Percentiles rank a stretch among this genome's conserved stretches.
phyloP scores from a whole-genome alignment of 495 filamentous ascomycete species.

The Neurospora sublineolata region DNA sequence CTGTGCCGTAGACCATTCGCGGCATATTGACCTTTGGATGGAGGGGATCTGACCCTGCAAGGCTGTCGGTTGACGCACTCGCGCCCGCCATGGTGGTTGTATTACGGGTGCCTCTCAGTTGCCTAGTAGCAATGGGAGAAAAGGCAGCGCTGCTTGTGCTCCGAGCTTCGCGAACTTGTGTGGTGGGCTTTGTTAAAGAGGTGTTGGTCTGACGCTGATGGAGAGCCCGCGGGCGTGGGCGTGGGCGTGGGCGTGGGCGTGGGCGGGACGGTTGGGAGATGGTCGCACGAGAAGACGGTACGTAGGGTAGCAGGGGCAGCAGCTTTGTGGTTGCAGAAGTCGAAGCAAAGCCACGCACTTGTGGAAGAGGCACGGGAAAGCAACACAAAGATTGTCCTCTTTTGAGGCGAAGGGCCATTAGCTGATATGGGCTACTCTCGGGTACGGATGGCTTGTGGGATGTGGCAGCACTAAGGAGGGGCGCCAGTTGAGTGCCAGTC shows the following conservation, averaged over 20 bases:
- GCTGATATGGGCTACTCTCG: not conserved
- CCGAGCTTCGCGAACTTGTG: not conserved
- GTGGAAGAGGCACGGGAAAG: not conserved
- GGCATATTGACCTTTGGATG: conserved; percentile 30
- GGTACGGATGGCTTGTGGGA: not conserved
- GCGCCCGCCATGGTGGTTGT: conserved; percentile 4
- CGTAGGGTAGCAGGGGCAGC: not conserved
- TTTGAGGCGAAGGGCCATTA: not conserved
- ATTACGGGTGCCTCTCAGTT: not conserved
- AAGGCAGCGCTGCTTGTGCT: not conserved
- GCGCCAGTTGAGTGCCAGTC: not conserved
- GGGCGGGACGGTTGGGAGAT: not conserved
- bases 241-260: not conserved
- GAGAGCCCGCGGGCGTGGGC: not conserved
- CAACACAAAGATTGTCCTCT: not conserved
- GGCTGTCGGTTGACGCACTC: not conserved
- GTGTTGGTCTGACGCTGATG: not conserved
- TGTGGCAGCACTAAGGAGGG: not conserved
- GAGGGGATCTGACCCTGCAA: not conserved
- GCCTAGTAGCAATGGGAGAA: not conserved
- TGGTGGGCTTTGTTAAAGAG: not conserved
- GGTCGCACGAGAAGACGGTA: not conserved
- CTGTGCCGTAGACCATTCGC: conserved; percentile 66
- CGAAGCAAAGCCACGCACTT: not conserved
- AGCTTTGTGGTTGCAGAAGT: not conserved